Evolutionary conservation across 129 eudicot genomes (phyloP), one percentile per base, ranked within the genome.

Genomic region (Tagetes erecta): DNA sequence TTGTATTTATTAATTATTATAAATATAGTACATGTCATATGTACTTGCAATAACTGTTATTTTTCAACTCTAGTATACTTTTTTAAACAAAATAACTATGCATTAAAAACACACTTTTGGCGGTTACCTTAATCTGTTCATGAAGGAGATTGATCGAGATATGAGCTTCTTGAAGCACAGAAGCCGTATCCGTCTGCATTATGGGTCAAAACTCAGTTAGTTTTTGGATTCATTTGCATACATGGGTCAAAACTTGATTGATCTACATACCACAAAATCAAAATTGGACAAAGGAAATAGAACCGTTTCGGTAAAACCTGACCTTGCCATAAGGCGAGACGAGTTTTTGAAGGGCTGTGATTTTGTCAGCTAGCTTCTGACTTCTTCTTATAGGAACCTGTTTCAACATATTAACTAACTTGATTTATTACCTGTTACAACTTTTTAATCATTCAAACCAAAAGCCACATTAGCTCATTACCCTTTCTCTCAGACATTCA

Each of bases 291-390:
- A 58, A 76, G 10, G 8, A 5, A 38, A 64, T 75, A 56, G 70
- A 67, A 76, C 36, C 38, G 49, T 76, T 35, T 7, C 30, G 49
- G 71, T 78, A 49, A 78, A 58, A 50, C 6, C 80, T 72, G 7
- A 88, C 95, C 87, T 89, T 89, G 78, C 96, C 96, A 58, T 84
- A 89, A 80, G 96, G 96, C 57, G 91, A 89, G 45, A 89, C 96
- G 9, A 89, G 81, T 80, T 89, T 86, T 46, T 89, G 96, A 12
- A 89, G 89, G 69, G 91, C 86, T 55, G 91, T 84, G 68, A 89
- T 84, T 58, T 76, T 86, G 86, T 89, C 89, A 57, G 87, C 83
- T 68, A 86, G 83, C 77, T 86, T 89, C 58, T 86, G 91, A 84
- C 91, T 84, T 78, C 89, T 86, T 72, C 81, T 86, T 34, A 64